Base-by-base conservation (phyloP, 305 asterid genomes). In the Fraxinus sp. region DNA sequence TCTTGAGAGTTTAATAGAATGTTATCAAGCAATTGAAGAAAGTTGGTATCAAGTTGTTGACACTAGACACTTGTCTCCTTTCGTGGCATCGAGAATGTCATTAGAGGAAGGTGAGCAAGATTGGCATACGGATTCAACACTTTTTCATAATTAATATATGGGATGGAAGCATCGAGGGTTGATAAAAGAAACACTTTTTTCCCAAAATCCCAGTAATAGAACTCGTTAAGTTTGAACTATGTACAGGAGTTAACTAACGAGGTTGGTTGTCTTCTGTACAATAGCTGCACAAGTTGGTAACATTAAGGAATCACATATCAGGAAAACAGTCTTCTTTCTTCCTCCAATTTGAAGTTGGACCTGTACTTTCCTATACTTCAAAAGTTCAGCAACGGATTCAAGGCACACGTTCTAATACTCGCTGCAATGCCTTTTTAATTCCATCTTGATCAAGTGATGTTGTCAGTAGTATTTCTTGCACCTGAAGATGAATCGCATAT, bases 381-480 rank as follows among this genome's bases (percentile, higher is more conserved):
- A 39, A 39, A 73, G 81, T 59, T 77, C 82, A 14, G 74, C 36
- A 26, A 46, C 33, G 39, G 36, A 33, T 44, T 88, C 90, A 95
- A 7, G 98, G 98, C 35, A 96, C 95, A 14, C 98, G 95, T 80
- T 96, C 98, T 39, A 96, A 82, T 52, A 93, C 98, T 13, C 87
- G 92, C 88, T 93, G 98, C 83, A 96, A 26, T 33, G 98, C 98
- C 86, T 75, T 78, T 81, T 96, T 96, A 66, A 96, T 94, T 80
- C 98, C 99, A 22, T 90, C 95, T 88, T 94, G 99, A 89, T 90
- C 90, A 16, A 96, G 99, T 2, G 97, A 90, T 1, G 98, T 96
- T 13, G 87, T 88, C 68, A 96, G 89, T 82, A 90, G 97, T 85
- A 96, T 93, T 87, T 96, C 99, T 88, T 94, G 99, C 57, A 95